Evolutionary conservation across 495 filamentous ascomycete species (phyloP).

Genomic region (Elasticomyces elasticus): DNA sequence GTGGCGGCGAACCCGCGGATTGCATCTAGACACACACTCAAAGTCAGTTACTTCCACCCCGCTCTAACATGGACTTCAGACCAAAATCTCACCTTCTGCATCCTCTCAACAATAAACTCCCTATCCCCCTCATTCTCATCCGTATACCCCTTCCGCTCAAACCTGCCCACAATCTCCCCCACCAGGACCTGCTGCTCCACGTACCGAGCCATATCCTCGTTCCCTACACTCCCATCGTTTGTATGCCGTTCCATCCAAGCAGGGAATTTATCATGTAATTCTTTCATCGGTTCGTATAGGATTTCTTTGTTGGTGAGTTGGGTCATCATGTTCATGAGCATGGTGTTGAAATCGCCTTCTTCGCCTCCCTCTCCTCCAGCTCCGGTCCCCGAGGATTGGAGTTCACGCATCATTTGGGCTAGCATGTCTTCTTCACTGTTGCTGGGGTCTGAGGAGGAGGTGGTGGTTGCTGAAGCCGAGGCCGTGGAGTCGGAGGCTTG

Average conservation of each 20-base stretch:
- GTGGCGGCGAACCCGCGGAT: slow-evolving; percentile 78
- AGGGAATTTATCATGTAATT: slow-evolving; percentile 82
- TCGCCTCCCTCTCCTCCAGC: slow-evolving; percentile 40
- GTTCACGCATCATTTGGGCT: slow-evolving; percentile 74
- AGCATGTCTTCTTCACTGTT: slow-evolving; percentile 60
- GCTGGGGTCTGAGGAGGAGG: slow-evolving; percentile 39
- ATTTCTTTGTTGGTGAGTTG: slow-evolving; percentile 97
- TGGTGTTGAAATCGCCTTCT: slow-evolving; percentile 83
- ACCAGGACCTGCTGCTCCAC: slow-evolving; percentile 74
- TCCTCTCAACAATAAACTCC: slow-evolving; percentile 88
- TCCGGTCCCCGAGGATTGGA: slow-evolving; percentile 47
- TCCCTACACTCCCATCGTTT: slow-evolving; percentile 40
- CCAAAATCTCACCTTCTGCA: slow-evolving; percentile 71
- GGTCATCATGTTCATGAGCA: slow-evolving; percentile 96
- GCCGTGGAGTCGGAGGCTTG: slow-evolving; percentile 73
- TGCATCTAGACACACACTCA: slow-evolving; percentile 57
- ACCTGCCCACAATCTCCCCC: slow-evolving; percentile 74
- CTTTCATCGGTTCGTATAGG: slow-evolving; percentile 96
- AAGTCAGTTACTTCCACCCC: slow-evolving; percentile 3
- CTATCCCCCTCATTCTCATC: slow-evolving; percentile 74
- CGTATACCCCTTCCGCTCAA: slow-evolving; percentile 66
- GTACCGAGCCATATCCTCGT: slow-evolving; percentile 69
- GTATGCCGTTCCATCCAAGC: slow-evolving; percentile 67
- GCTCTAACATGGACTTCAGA: neutral
- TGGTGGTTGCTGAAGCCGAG: slow-evolving; percentile 67